Evolutionary conservation across 371 early-diverging fungal genomes (phyloP), one percentile per base, ranked within the genome.

Genomic region (Gilbertella persicaria): DNA sequence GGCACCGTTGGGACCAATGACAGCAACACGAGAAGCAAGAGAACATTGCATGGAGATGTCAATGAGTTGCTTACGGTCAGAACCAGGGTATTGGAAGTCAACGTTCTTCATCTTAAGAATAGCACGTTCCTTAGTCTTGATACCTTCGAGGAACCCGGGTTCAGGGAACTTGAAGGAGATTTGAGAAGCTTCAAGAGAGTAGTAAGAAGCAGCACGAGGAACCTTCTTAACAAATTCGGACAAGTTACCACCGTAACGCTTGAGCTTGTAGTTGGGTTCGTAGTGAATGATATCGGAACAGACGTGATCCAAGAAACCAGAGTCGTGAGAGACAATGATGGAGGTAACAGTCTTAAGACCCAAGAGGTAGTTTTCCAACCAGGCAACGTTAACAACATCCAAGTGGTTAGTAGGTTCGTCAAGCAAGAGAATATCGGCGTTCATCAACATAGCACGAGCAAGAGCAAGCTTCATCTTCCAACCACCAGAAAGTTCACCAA

Each of bases 321-420:
- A 88, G 79, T 94, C 94, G 82, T 95, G 94, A 29, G 93, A 93
- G n/a, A 94, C 93, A 52, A 95, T 85, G 67, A 95, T 78, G 45
- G 80, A 85, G 13, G 93, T 93, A 46, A 90, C 80, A 47, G 87
- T 82, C 50, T 81, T 80, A 51, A 85, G 79, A 46, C 80, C 74
- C 53, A 77, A 72, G 21, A 93, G 80, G 62, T 89, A 89, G 64
- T 90, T 81, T 62, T 91, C 90, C 21, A 95, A 71, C 92, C 91
- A 95, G 25, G 81, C 82, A 48, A 90, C 86, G 69, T 91, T 90
- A 50, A 68, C 75, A 38, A 83, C 87, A 69, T 95, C 94, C 84
- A 94, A 77, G 73, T 93, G 93, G 75, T 94, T 93, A 39, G 95
- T 94, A 42, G 95, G 95, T 73, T 95, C 95, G 71, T 95, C 95